Evolutionary conservation across 345 rosid species (phyloP).

Genomic region (Tarenaya hassleriana): DNA sequence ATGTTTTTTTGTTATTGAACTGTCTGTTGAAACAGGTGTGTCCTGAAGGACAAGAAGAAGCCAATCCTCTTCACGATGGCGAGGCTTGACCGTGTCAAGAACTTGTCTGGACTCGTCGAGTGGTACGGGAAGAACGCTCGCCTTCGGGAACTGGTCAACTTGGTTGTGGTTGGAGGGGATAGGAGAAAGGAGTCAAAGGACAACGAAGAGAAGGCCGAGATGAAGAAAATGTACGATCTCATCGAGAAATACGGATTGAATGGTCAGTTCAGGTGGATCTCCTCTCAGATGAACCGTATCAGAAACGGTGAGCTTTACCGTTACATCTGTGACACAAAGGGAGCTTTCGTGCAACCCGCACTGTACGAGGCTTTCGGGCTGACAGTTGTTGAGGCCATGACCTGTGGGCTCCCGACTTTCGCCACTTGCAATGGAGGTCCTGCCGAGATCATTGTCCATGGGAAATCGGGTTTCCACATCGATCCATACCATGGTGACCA

Average conservation of each 20-base stretch:
- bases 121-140: constrained; percentile 80
- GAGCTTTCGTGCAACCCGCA: constrained; percentile 81
- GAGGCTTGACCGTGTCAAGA: constrained; percentile 91
- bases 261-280: constrained; percentile 87
- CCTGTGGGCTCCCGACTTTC: constrained; percentile 91
- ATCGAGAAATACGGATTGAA: constrained; percentile 60
- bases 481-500: constrained; percentile 92
- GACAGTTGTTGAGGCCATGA: constrained; percentile 96
- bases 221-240: constrained; percentile 69
- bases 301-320: constrained; percentile 96
- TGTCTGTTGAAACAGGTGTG: constrained; percentile 44
- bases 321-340: constrained; percentile 72
- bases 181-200: constrained; percentile 88
- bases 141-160: constrained; percentile 69
- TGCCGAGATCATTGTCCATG: constrained; percentile 86
- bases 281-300: constrained; percentile 81
- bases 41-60: constrained; percentile 71
- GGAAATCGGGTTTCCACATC: constrained; percentile 77
- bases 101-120: constrained; percentile 76
- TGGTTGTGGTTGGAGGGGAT: constrained; percentile 89
- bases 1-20: not conserved
- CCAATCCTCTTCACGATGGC: constrained; percentile 94
- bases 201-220: constrained; percentile 84
- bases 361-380: constrained; percentile 96
- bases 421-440: constrained; percentile 98